These are phyloP conservation scores for carrot (Daucus carota) DNA, from an alignment of 129 eudicot species.

Conservation along the genomic window DNA sequence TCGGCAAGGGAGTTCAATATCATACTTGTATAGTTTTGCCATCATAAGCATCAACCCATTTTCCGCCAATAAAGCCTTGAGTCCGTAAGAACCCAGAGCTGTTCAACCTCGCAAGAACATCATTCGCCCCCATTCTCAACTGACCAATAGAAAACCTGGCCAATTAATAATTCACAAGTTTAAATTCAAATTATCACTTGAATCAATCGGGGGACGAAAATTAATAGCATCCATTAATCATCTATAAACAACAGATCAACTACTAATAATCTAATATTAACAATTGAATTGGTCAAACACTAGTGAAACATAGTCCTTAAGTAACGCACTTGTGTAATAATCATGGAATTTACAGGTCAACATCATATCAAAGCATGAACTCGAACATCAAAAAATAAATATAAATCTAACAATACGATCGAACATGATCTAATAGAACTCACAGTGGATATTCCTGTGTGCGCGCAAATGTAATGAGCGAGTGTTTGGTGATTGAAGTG, in stretches of 20 bases:
- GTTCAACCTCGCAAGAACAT: slow-evolving; percentile 51
- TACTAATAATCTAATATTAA: not conserved
- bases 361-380: not conserved
- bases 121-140: slow-evolving; percentile 56
- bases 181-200: not conserved
- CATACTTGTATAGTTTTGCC: slow-evolving; percentile 68
- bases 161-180: not conserved
- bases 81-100: slow-evolving; percentile 51
- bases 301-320: not conserved
- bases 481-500: no score
- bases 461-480: not conserved
- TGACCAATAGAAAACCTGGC: slow-evolving; percentile 12
- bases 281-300: not conserved
- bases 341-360: not conserved
- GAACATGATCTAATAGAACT: not conserved
- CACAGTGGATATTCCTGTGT: not conserved
- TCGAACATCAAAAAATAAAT: not conserved
- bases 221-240: not conserved
- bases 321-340: not conserved
- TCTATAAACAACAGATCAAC: not conserved
- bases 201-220: not conserved
- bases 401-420: no score
- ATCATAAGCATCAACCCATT: slow-evolving; percentile 81
- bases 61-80: slow-evolving; percentile 78
- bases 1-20: not conserved